Evolutionary conservation across 192 early-diverging fungal species (phyloP).

Genomic region (Mycoemilia scoparia): DNA sequence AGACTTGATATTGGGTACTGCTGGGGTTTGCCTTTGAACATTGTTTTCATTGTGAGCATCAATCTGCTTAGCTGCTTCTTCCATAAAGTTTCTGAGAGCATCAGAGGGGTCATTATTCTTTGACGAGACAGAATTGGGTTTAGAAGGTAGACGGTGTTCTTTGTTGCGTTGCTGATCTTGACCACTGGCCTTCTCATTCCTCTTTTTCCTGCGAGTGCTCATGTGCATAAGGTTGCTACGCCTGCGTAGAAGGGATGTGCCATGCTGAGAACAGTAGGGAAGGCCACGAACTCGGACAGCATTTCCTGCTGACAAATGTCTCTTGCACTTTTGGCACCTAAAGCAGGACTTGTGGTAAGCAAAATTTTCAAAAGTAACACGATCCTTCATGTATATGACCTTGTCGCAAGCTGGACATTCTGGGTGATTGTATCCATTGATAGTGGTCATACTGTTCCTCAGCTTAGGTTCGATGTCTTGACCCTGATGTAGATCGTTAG

Average conservation of each 20-base stretch:
- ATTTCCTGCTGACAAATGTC: slow-evolving; percentile 12
- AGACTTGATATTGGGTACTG: too few relatives aligned
- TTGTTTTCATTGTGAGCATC: too few relatives aligned
- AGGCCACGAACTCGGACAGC: slow-evolving; percentile 29
- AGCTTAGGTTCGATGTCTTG: too few relatives aligned
- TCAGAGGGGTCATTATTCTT: too few relatives aligned
- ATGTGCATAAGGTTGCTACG: slow-evolving; percentile 36
- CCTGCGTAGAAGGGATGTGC: slow-evolving; percentile 23
- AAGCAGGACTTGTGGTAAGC: slow-evolving; percentile 33
- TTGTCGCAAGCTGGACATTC: slow-evolving; percentile 23
- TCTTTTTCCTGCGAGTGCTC: too few relatives aligned
- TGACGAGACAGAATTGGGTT: too few relatives aligned
- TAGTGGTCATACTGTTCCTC: slow-evolving; percentile 20
- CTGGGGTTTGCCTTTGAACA: too few relatives aligned
- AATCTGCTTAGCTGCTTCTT: slow-evolving; percentile 28
- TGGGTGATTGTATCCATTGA: slow-evolving; percentile 32
- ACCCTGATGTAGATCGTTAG: too few relatives aligned
- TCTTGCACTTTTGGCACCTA: slow-evolving; percentile 28
- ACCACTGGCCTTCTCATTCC: too few relatives aligned
- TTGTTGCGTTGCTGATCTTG: too few relatives aligned
- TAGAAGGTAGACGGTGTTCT: too few relatives aligned
- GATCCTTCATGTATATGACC: slow-evolving; percentile 27
- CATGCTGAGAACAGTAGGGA: slow-evolving; percentile 32
- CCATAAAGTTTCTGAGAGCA: slow-evolving; percentile 27
- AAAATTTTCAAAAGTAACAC: slow-evolving; percentile 27